Evolutionary conservation across 2,329 filamentous ascomycete genomes (phyloP).

Genomic region (Aureobasidium sp.): DNA sequence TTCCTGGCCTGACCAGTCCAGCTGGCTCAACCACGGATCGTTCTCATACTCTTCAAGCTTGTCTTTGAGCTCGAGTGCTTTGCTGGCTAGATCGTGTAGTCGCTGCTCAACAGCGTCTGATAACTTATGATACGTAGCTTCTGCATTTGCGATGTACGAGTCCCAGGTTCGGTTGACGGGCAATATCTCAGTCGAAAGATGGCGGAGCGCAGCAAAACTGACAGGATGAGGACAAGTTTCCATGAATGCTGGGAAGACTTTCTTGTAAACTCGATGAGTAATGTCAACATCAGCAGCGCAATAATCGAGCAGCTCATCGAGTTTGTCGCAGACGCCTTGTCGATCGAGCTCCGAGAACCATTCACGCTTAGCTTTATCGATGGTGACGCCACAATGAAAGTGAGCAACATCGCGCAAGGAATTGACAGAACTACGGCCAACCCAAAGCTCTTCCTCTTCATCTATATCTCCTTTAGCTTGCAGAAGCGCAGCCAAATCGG

Average conservation of each 20-base stretch:
- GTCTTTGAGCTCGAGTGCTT: constrained; percentile 67
- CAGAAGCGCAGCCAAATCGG: constrained; percentile 64
- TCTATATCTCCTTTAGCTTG: constrained; percentile 55
- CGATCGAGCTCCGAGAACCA: constrained; percentile 79
- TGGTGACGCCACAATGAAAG: constrained; percentile 84
- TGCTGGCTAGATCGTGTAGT: constrained; percentile 64
- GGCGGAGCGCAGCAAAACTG: constrained; percentile 87
- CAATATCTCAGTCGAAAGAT: constrained; percentile 87
- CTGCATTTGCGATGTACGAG: constrained; percentile 72
- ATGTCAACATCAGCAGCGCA: constrained; percentile 90
- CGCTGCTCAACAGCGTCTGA: constrained; percentile 72
- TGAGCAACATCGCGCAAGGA: constrained; percentile 92
- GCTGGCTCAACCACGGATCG: constrained; percentile 86
- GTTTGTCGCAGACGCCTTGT: constrained; percentile 57
- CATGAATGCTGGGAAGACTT: constrained; percentile 84
- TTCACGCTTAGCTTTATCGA: constrained; percentile 83
- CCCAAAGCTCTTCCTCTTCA: constrained; percentile 93
- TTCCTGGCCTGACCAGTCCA: constrained; percentile 94
- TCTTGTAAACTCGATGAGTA: constrained; percentile 89
- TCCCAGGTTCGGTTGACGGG: constrained; percentile 87
- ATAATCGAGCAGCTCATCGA: constrained; percentile 84
- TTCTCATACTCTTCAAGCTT: constrained; percentile 61
- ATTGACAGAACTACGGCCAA: constrained; percentile 89
- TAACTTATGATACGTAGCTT: constrained; percentile 72
- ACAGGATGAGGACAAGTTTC: constrained; percentile 91